Conservation (phyloP, 1,284 basidiomycete species). For the Mycena sp. region DNA sequence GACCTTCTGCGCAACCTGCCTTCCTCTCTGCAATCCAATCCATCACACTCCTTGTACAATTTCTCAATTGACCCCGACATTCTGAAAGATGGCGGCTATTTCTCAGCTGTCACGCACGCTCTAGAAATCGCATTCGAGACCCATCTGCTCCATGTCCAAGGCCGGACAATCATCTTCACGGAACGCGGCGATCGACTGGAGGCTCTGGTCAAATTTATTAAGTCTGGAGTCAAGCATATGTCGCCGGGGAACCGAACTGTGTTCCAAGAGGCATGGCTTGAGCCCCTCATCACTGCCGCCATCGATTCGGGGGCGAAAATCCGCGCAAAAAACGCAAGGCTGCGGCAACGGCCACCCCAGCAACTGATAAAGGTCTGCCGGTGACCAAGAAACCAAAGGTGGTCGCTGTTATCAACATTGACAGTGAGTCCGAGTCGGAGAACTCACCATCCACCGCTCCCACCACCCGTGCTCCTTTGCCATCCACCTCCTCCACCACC, state of each 20-base stretch:
- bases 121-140: slow-evolving; percentile 13
- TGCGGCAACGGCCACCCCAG: neutral
- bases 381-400: neutral
- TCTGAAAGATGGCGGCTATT: slow-evolving; percentile 1
- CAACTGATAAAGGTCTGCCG: neutral
- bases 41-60: neutral
- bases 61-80: neutral
- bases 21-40: neutral
- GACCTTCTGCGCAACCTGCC: neutral
- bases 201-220: neutral
- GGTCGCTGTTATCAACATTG: neutral
- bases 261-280: neutral
- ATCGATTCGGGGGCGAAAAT: neutral
- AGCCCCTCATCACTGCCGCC: neutral
- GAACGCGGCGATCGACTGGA: neutral
- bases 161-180: neutral
- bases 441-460: neutral
- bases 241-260: neutral
- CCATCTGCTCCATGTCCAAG: neutral
- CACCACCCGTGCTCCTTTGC: neutral
- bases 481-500: neutral
- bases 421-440: neutral
- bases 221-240: neutral
- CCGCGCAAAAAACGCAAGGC: neutral
- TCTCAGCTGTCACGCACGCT: neutral